Conservation (phyloP, 306 rosid genomes). For the Trifolium repens region DNA sequence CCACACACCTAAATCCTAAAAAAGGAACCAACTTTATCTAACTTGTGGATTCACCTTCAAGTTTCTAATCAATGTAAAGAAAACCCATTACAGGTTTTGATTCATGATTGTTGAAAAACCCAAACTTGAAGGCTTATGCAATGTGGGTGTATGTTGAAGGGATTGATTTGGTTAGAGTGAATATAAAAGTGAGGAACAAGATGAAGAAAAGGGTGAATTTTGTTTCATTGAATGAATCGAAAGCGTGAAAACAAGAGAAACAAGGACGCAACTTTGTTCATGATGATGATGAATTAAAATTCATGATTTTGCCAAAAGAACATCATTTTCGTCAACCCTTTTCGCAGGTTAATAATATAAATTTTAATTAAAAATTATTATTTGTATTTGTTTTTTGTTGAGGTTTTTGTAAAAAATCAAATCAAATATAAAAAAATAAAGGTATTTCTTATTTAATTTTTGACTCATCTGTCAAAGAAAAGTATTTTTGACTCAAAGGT, state of each 20-base stretch:
- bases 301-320: conserved; percentile 24
- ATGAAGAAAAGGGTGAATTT: conserved; percentile 9
- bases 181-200: conserved; percentile 17
- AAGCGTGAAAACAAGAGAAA: conserved; percentile 37
- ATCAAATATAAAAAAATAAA: neutral
- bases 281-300: conserved; percentile 31
- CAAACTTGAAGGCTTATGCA: conserved; percentile 32
- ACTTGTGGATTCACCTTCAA: conserved; percentile 38
- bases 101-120: conserved; percentile 9
- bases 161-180: conserved; percentile 37
- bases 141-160: conserved; percentile 38
- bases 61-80: conserved; percentile 27
- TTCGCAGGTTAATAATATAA: conserved; percentile 24
- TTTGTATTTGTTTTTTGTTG: neutral
- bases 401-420: neutral
- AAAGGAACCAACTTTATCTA: conserved; percentile 46
- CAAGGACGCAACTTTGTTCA: conserved; percentile 37
- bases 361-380: neutral
- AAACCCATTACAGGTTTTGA: conserved; percentile 37
- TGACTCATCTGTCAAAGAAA: neutral
- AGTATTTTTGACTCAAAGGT: no score
- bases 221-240: conserved; percentile 19
- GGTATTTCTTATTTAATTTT: no score
- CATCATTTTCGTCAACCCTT: conserved; percentile 43
- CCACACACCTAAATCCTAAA: conserved; percentile 32